Conservation (phyloP, 2,329 filamentous ascomycete genomes). For the Phyllosticta citriasiana region DNA sequence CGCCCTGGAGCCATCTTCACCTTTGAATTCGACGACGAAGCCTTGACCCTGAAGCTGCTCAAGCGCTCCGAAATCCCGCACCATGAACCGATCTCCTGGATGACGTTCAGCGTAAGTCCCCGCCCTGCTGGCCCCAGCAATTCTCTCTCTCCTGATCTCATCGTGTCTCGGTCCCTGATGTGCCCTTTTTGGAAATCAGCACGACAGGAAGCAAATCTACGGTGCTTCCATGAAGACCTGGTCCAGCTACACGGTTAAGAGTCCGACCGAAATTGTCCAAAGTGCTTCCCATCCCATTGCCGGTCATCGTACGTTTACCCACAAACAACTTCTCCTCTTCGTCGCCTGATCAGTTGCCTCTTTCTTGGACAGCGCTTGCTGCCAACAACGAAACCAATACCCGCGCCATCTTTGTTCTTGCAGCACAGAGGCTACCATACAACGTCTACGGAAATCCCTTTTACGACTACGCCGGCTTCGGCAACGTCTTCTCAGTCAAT, state of each 20-base stretch:
- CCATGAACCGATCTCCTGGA: constrained; percentile 87
- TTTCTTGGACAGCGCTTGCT: constrained; percentile 47
- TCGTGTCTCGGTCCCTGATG: neutral
- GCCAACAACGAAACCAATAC: constrained; percentile 65
- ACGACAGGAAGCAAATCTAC: constrained; percentile 75
- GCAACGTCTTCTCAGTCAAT: constrained; percentile 63
- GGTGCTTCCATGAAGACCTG: constrained; percentile 91
- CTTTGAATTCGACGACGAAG: constrained; percentile 77
- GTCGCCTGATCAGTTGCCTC: constrained; percentile 5
- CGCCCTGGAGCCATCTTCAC: constrained; percentile 85
- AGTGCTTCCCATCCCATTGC: constrained; percentile 65
- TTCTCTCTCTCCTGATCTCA: neutral
- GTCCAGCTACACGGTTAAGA: constrained; percentile 69
- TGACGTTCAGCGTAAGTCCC: constrained; percentile 68
- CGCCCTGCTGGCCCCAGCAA: neutral
- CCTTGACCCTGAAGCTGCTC: constrained; percentile 60
- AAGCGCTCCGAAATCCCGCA: constrained; percentile 73
- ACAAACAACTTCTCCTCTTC: constrained; percentile 2
- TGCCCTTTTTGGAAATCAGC: constrained; percentile 38
- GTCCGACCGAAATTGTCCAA: constrained; percentile 66
- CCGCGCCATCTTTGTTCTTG: constrained; percentile 78
- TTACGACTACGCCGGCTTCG: constrained; percentile 73
- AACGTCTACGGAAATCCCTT: constrained; percentile 85
- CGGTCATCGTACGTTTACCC: constrained; percentile 53
- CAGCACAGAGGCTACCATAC: constrained; percentile 66